phyloP scores from a whole-genome alignment of 331 rosid species.

The Saraca asoca region DNA sequence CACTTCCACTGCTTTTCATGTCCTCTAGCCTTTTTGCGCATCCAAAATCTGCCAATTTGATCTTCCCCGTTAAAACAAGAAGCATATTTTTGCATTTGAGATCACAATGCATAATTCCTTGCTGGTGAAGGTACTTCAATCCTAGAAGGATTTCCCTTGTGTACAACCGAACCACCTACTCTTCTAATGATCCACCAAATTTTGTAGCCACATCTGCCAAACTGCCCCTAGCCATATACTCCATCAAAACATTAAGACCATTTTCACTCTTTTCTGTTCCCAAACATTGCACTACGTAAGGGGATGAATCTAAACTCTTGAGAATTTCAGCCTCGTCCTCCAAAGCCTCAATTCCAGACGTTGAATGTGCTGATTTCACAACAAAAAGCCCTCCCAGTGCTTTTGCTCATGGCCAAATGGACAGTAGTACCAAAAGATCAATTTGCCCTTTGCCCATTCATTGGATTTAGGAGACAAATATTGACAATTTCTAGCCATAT shows the following conservation, averaged over 20 bases:
- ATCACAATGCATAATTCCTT: conserved; percentile 61
- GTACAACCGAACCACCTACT: conserved; percentile 57
- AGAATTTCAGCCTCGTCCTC: conserved; percentile 55
- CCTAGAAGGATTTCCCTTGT: conserved; percentile 58
- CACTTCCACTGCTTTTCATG: not conserved
- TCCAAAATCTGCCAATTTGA: conserved; percentile 73
- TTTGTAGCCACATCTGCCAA: conserved; percentile 52
- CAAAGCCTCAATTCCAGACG: conserved; percentile 38
- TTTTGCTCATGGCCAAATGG: conserved; percentile 63
- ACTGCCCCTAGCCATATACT: conserved; percentile 69
- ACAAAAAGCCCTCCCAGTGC: conserved; percentile 59
- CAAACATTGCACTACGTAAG: conserved; percentile 46
- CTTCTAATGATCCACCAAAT: conserved; percentile 62
- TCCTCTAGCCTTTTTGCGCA: conserved; percentile 46
- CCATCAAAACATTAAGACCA: conserved; percentile 54
- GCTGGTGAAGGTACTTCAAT: conserved; percentile 47
- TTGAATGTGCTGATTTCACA: conserved; percentile 52
- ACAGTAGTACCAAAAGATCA: conserved; percentile 59
- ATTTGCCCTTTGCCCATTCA: conserved; percentile 64
- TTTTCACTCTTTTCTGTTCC: conserved; percentile 46
- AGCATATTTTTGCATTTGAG: conserved; percentile 71
- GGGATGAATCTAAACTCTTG: conserved; percentile 41
- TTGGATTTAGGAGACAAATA: conserved; percentile 23
- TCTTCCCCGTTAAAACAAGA: conserved; percentile 53
- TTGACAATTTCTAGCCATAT: conserved; percentile 33